These are phyloP conservation scores for Papiliotrema nemorosa DNA, from an alignment of 1,284 basidiomycete genomes.

Conservation along the genomic window DNA sequence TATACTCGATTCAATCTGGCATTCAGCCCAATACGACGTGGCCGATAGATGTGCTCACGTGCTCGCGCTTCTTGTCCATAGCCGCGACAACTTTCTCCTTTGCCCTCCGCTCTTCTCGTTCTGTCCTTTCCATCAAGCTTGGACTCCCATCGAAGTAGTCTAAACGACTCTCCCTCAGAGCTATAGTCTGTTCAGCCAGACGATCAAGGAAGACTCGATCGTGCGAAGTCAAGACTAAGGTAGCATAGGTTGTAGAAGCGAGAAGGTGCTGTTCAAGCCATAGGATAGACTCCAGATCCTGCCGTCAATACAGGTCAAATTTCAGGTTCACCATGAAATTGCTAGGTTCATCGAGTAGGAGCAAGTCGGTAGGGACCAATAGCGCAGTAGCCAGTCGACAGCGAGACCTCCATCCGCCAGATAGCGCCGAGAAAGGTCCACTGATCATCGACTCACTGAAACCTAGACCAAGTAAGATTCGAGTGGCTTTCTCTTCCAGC, in stretches of 20 bases:
- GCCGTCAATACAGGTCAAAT: not conserved
- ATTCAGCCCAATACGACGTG: too few relatives aligned
- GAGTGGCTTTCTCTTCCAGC: conserved; percentile 58
- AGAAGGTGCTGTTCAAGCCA: conserved; percentile 58
- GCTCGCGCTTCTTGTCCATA: conserved; percentile 57
- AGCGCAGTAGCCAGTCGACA: conserved; percentile 53
- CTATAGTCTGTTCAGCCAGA: conserved; percentile 64
- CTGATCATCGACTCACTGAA: conserved; percentile 57
- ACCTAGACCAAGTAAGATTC: conserved; percentile 63
- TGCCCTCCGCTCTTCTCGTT: conserved; percentile 55
- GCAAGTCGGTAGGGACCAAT: conserved; percentile 50
- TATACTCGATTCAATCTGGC: conserved; percentile 50
- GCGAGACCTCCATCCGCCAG: conserved; percentile 68
- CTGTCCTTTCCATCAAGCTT: conserved; percentile 56
- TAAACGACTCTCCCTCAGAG: conserved; percentile 59
- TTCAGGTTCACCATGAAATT: conserved; percentile 49
- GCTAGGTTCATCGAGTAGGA: conserved; percentile 50
- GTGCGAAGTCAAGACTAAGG: conserved; percentile 64
- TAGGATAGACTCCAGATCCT: conserved; percentile 48
- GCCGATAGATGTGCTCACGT: conserved; percentile 35
- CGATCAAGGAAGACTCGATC: conserved; percentile 67
- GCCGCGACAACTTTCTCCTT: conserved; percentile 57
- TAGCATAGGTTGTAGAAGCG: conserved; percentile 50
- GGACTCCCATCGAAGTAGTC: conserved; percentile 59
- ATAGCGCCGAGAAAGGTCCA: conserved; percentile 55